Evolutionary conservation across 1,284 basidiomycete genomes (phyloP).

Genomic region (Irpex sp.): DNA sequence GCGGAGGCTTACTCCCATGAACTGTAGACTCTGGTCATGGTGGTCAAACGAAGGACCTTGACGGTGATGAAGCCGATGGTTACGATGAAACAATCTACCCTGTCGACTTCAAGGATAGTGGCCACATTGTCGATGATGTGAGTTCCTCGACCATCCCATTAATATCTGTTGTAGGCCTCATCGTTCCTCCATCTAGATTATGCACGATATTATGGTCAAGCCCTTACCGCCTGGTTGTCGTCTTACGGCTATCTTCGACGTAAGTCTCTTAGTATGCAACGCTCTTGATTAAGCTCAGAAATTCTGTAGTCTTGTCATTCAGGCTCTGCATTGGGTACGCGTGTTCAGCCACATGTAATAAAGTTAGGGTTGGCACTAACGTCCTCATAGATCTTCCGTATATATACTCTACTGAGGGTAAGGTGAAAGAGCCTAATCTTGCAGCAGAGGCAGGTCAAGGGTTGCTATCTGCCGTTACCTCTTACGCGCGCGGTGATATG

Average conservation of each 20-base stretch:
- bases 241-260: constrained; percentile 86
- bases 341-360: neutral
- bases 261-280: constrained; percentile 29
- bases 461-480: constrained; percentile 61
- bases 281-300: constrained; percentile 15
- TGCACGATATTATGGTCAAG: constrained; percentile 73
- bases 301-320: constrained; percentile 45
- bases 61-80: constrained; percentile 68
- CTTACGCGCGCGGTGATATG: constrained; percentile 77
- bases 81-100: constrained; percentile 85
- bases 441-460: constrained; percentile 77
- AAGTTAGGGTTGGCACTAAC: neutral
- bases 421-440: constrained; percentile 89
- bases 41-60: constrained; percentile 73
- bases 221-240: constrained; percentile 82
- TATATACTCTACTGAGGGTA: constrained; percentile 86
- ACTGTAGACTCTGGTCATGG: constrained; percentile 75
- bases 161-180: too few species aligned
- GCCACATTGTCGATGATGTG: constrained; percentile 85
- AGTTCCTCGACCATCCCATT: constrained; percentile 22
- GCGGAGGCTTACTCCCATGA: neutral
- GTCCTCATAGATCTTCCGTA: constrained; percentile 35
- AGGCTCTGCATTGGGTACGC: constrained; percentile 37
- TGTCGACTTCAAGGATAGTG: constrained; percentile 66
- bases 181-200: constrained; percentile 36